phyloP scores from a whole-genome alignment of 2,329 filamentous ascomycete species.

The Taxawa tesnikishii region DNA sequence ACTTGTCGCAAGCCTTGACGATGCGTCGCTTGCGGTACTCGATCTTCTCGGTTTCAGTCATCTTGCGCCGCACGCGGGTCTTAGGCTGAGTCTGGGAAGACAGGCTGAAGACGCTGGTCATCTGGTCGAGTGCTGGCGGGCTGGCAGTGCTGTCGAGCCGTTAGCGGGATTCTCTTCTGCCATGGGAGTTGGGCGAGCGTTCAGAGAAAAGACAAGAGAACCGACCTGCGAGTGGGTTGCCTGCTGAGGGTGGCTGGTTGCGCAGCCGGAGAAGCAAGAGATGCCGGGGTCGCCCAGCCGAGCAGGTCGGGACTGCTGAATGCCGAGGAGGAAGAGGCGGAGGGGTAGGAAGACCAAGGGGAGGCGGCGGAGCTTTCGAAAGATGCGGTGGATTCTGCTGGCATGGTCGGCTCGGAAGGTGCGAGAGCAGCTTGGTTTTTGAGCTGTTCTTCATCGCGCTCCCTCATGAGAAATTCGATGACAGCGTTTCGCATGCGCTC shows the following conservation, averaged over 20 bases:
- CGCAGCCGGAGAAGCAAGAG: conserved; percentile 13
- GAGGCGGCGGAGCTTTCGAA: conserved; percentile 9
- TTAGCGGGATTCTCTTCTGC: background rate
- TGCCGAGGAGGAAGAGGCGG: conserved; percentile 16
- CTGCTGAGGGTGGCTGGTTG: conserved; percentile 3
- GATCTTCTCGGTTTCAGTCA: conserved; percentile 24
- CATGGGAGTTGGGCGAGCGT: background rate
- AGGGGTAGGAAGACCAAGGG: conserved; percentile 18
- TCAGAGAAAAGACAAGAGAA: no score
- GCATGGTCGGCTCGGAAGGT: conserved; percentile 10
- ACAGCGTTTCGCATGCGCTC: conserved; percentile 26
- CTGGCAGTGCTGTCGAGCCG: background rate
- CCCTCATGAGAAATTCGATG: conserved; percentile 24
- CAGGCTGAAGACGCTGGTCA: conserved; percentile 25
- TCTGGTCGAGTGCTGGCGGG: conserved; percentile 15
- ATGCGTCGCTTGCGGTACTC: conserved; percentile 25
- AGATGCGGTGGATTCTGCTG: conserved; percentile 3
- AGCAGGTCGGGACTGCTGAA: conserved; percentile 19
- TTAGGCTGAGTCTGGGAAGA: conserved; percentile 19
- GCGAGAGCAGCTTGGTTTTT: conserved; percentile 11
- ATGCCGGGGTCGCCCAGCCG: conserved; percentile 16
- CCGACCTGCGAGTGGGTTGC: conserved; percentile 1
- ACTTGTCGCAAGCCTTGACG: conserved; percentile 24
- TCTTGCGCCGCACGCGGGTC: conserved; percentile 21
- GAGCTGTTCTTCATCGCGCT: conserved; percentile 17